A percentile compares a stretch with the other conserved stretches of the same genome.
phyloP scores from a whole-genome alignment of 805 yeast species.

The Candida xyloterini region DNA sequence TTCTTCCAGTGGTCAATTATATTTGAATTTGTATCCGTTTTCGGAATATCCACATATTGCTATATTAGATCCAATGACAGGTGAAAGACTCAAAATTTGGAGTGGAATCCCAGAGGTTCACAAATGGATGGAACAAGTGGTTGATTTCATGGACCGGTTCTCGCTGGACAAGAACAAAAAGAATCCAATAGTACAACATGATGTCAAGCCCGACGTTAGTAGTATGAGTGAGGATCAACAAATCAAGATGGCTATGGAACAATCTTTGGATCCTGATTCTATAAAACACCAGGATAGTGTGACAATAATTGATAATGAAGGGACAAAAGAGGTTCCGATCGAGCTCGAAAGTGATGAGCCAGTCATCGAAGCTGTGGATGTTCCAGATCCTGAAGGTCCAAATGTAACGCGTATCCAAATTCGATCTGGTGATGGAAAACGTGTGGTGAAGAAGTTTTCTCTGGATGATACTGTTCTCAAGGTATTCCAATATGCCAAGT shows the following conservation, averaged over 20 bases:
- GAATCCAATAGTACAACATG: conserved; percentile 66
- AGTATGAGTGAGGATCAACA: conserved; percentile 81
- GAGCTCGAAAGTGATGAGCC: conserved; percentile 6
- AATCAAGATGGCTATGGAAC: conserved; percentile 67
- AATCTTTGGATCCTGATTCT: conserved; percentile 43
- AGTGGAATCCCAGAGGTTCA: conserved; percentile 58
- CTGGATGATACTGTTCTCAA: conserved; percentile 53
- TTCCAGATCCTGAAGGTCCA: conserved; percentile 57
- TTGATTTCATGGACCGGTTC: conserved; percentile 63
- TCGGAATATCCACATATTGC: conserved; percentile 82
- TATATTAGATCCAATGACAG: conserved; percentile 91
- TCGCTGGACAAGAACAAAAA: conserved; percentile 60
- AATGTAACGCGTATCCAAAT: conserved; percentile 78
- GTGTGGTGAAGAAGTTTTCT: conserved; percentile 69
- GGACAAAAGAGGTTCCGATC: conserved; percentile 5
- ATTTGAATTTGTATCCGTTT: conserved; percentile 69
- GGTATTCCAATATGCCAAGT: conserved; percentile 68
- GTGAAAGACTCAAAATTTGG: conserved; percentile 84
- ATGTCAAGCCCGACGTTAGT: conserved; percentile 58
- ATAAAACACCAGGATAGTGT: conserved; percentile 29
- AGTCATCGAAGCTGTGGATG: conserved; percentile 32
- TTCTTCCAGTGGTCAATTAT: conserved; percentile 69
- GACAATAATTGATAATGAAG: conserved; percentile 21
- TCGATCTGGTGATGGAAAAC: conserved; percentile 82
- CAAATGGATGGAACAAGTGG: conserved; percentile 63